These are phyloP conservation scores for Dinochytrium kinnereticum DNA, from an alignment of 371 early-diverging fungal genomes.

Conservation along the genomic window DNA sequence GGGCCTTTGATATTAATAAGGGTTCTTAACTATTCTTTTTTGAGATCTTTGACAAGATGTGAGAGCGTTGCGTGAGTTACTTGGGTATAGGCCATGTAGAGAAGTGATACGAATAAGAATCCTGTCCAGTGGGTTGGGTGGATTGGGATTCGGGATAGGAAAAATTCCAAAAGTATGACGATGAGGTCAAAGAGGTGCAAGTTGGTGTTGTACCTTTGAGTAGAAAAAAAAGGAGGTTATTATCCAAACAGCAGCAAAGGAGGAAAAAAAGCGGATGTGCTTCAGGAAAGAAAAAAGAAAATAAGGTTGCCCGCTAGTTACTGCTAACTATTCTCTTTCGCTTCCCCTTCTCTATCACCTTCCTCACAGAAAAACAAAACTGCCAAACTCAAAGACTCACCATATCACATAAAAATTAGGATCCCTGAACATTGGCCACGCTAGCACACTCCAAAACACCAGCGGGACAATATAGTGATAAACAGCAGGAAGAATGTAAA, in stretches of 20 bases:
- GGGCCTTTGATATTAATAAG: not conserved
- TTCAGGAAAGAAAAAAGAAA: too few relatives aligned
- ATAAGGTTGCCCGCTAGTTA: too few relatives aligned
- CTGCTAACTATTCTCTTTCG: too few relatives aligned
- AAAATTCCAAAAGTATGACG: conserved; percentile 32
- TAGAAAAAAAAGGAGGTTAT: not conserved
- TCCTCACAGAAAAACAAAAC: too few relatives aligned
- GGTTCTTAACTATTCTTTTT: conserved; percentile 11
- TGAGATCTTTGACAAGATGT: not conserved
- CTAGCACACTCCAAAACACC: conserved; percentile 42
- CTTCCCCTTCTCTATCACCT: too few relatives aligned
- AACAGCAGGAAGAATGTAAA: conserved; percentile 36
- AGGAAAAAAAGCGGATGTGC: too few relatives aligned
- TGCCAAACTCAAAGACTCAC: too few relatives aligned
- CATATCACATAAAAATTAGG: conserved; percentile 9
- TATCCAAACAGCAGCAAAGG: not conserved
- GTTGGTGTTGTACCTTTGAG: conserved; percentile 16
- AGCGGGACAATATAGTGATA: conserved; percentile 34
- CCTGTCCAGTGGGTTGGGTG: conserved; percentile 30
- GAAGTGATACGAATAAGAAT: conserved; percentile 14
- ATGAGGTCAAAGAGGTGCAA: conserved; percentile 32
- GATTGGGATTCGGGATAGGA: conserved; percentile 29
- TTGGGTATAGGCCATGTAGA: conserved; percentile 27
- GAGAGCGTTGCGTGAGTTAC: not conserved
- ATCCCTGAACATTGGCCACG: conserved; percentile 10